Evolutionary conservation across 2,329 filamentous ascomycete species (phyloP).

Genomic region (Fusarium devonianum): DNA sequence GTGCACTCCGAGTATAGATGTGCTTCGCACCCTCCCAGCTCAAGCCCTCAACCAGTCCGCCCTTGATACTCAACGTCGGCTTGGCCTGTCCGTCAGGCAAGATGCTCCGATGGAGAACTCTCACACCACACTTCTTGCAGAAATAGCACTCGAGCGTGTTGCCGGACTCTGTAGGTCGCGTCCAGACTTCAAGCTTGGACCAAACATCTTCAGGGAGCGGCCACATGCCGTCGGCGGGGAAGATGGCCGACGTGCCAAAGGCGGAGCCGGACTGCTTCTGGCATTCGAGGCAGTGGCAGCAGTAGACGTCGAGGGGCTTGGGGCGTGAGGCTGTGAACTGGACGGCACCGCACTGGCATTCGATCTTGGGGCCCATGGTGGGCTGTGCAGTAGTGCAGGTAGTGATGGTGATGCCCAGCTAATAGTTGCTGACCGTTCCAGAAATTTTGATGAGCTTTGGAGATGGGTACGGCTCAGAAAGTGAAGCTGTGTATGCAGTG

Average conservation of each 20-base stretch:
- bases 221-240: conserved; percentile 50
- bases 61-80: conserved; percentile 54
- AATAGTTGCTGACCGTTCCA: too few species aligned
- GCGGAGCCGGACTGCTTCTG: conserved; percentile 55
- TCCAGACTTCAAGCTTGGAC: conserved; percentile 47
- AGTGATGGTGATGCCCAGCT: too few species aligned
- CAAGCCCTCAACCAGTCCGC: conserved; percentile 53
- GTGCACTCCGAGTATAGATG: conserved; percentile 55
- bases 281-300: conserved; percentile 57
- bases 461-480: neutral
- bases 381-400: too few species aligned
- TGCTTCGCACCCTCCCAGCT: conserved; percentile 51
- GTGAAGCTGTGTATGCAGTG: neutral
- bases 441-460: neutral
- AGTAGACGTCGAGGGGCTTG: conserved; percentile 48
- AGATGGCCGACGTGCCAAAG: conserved; percentile 56
- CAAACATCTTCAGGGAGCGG: conserved; percentile 47
- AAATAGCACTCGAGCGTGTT: conserved; percentile 54
- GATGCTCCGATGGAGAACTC: conserved; percentile 55
- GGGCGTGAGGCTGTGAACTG: conserved; percentile 47
- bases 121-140: conserved; percentile 53
- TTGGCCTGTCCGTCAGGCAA: conserved; percentile 48
- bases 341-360: conserved; percentile 52
- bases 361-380: conserved; percentile 37
- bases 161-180: conserved; percentile 49